These are phyloP conservation scores for Colletotrichum liaoningense DNA, from an alignment of 2,329 filamentous ascomycete genomes.

Conservation along the genomic window DNA sequence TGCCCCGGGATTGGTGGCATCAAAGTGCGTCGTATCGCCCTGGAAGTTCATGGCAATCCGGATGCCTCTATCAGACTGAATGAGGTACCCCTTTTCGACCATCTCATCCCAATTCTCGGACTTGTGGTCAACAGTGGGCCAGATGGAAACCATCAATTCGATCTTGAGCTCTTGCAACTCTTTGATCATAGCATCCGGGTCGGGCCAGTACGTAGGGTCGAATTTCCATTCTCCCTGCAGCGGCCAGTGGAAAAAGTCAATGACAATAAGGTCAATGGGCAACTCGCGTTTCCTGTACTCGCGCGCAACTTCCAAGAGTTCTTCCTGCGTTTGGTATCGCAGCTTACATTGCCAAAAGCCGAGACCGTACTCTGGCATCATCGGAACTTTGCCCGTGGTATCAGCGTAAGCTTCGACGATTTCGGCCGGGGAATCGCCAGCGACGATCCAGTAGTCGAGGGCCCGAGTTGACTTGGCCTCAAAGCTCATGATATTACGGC, in stretches of 20 bases:
- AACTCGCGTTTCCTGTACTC: conserved; percentile 64
- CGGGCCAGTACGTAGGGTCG: conserved; percentile 72
- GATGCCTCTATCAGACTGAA: conserved; percentile 70
- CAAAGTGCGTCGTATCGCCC: conserved; percentile 70
- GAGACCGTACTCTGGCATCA: conserved; percentile 74
- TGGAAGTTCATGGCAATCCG: conserved; percentile 69
- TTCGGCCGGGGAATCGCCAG: conserved; percentile 61
- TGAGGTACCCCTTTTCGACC: conserved; percentile 63
- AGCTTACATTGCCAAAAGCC: conserved; percentile 75
- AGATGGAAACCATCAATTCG: conserved; percentile 77
- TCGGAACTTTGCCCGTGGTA: conserved; percentile 67
- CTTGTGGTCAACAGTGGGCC: conserved; percentile 64
- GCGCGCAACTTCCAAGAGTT: conserved; percentile 66
- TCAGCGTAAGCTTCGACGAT: conserved; percentile 65
- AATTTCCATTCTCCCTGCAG: conserved; percentile 77
- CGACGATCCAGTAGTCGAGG: conserved; percentile 72
- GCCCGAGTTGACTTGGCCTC: conserved; percentile 65
- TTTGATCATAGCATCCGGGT: conserved; percentile 73
- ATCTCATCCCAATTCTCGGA: conserved; percentile 46
- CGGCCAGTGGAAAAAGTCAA: conserved; percentile 75
- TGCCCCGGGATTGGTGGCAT: conserved; percentile 71
- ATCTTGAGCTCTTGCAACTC: conserved; percentile 69
- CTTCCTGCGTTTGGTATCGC: conserved; percentile 71
- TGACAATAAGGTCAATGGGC: conserved; percentile 70
- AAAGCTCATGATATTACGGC: conserved; percentile 69